phyloP scores from a whole-genome alignment of 75 land plant genomes.

The Ceratopteris richardii region DNA sequence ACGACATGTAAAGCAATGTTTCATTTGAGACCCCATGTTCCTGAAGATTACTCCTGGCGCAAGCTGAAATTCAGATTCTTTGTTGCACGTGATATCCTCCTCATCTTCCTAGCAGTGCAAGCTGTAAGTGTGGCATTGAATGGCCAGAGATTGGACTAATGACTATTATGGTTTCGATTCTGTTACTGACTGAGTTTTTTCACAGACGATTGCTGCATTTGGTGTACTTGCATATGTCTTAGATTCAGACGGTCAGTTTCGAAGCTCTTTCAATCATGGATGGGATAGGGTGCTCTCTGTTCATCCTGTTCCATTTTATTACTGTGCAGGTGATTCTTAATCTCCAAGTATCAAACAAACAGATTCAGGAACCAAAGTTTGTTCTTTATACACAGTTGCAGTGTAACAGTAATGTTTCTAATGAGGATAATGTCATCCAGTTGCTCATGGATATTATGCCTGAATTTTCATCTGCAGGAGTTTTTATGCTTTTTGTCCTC shows the following conservation, averaged over 20 bases:
- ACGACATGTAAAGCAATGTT: conserved; percentile 92
- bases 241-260: conserved; percentile 76
- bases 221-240: conserved; percentile 66
- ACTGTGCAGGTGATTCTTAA: conserved; percentile 57
- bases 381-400: no score
- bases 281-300: conserved; percentile 82
- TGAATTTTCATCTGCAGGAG: conserved; percentile 72
- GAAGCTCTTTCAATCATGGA: conserved; percentile 70
- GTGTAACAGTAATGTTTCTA: no score
- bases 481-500: conserved; percentile 65
- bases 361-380: no score
- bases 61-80: conserved; percentile 82
- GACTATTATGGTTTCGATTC: neutral
- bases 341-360: neutral
- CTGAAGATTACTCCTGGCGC: conserved; percentile 84
- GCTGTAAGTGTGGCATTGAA: conserved; percentile 40
- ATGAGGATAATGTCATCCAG: no score
- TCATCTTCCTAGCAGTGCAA: conserved; percentile 86
- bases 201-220: conserved; percentile 60
- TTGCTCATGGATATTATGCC: no score
- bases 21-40: conserved; percentile 54
- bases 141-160: neutral
- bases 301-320: conserved; percentile 92
- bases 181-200: neutral
- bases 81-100: conserved; percentile 89